Base-by-base conservation (phyloP, 1,284 basidiomycete genomes). In the Papiliotrema flavescens region DNA sequence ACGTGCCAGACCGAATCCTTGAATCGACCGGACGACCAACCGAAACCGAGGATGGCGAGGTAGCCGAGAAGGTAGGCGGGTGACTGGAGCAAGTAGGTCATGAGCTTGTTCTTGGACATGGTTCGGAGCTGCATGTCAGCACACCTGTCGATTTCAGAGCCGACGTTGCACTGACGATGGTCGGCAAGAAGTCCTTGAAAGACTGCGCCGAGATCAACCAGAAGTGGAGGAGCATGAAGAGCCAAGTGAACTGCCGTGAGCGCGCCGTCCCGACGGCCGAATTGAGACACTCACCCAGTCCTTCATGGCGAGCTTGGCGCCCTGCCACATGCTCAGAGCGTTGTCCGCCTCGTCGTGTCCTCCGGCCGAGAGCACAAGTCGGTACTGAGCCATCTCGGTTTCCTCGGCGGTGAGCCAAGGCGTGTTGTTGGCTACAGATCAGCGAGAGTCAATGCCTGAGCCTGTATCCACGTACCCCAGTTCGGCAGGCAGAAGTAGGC, bases 181-280 rank as follows among this genome's bases (percentile, higher is more conserved):
- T 49, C 19, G 55, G 55, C 9, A 57, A 28, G 55, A 57, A 57
- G 51, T 57, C 55, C 48, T 57, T 57, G 55, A 57, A 57, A 36
- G 55, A 57, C 40, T 57, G 55, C 26, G 55, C 55, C 15, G 44
- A 26, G 37, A 57, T 53, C 19, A 57, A 39, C 39, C 36, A 53
- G 43, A 57, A 57, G 51, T 57, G 55, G 17, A 57, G 47, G 14
- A 32, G 11, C 55, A 57, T 53, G 45, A 57, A 57, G 15, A 49
- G 26, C 55, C 51, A 53, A 23, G 51, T 57, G 51, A 57, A 51
- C 47, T 54, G 40, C 3, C 4, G 19, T 32, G 39, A 15, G 47
- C 44, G 44, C 15, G 9, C 11, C 3, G 37, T 34, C 45, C 17
- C 40, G 19, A 6, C 11, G 11, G 35, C 34, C 15, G 13, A 6